Evolutionary conservation across 2,329 filamentous ascomycete species (phyloP).

Genomic region (Penicillium sclerotiorum): DNA sequence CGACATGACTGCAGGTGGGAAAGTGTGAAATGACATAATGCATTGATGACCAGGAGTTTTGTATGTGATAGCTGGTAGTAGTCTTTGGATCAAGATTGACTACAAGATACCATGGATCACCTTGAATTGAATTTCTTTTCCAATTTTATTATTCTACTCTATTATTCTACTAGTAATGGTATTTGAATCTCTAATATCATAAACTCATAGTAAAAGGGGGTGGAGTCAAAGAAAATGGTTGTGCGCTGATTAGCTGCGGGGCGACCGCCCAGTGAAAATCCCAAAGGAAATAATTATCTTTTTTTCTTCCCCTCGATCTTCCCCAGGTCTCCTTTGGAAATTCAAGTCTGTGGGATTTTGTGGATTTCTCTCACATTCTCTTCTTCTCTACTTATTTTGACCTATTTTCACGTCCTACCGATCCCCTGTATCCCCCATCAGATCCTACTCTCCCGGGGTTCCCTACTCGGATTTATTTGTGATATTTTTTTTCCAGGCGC

Average conservation of each 20-base stretch:
- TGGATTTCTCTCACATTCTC: slow-evolving; percentile 16
- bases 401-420: slow-evolving; percentile 8
- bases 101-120: too few species aligned
- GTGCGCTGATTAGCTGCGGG: slow-evolving; percentile 34
- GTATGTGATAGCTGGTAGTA: too few species aligned
- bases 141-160: too few species aligned
- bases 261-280: slow-evolving; percentile 30
- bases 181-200: too few species aligned
- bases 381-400: slow-evolving; percentile 11
- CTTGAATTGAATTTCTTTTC: too few species aligned
- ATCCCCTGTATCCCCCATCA: slow-evolving; percentile 4
- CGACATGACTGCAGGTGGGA: too few species aligned
- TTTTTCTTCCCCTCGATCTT: slow-evolving; percentile 24
- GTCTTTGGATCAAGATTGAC: too few species aligned
- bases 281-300: slow-evolving; percentile 13
- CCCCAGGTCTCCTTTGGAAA: slow-evolving; percentile 17
- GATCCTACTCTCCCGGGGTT: slow-evolving; percentile 22
- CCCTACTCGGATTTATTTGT: slow-evolving; percentile 23
- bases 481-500: slow-evolving; percentile 33
- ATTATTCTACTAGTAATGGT: not conserved
- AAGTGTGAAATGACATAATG: not conserved
- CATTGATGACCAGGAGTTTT: not conserved
- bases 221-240: slow-evolving; percentile 24
- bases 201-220: not conserved
- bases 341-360: too few species aligned